Percentiles rank a stretch among this genome's conserved stretches.
phyloP scores from a whole-genome alignment of 257 asterid genomes.

The Echium plantagineum region DNA sequence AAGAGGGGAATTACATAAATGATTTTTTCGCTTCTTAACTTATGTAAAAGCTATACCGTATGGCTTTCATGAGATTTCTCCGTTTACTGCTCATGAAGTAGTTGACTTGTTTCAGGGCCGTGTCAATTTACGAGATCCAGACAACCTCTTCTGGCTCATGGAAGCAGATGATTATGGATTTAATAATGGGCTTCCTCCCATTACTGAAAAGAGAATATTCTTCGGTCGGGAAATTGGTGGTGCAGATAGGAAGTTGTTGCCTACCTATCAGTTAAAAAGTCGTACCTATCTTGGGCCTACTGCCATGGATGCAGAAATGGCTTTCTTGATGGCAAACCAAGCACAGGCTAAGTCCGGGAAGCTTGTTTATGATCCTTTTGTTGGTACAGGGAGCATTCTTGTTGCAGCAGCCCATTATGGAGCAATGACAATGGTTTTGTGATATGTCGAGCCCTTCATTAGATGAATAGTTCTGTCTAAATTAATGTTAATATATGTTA shows the following conservation, averaged over 20 bases:
- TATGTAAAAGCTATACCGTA: background rate
- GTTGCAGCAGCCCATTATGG: slow-evolving; percentile 97
- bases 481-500: background rate
- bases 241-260: slow-evolving; percentile 87
- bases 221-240: slow-evolving; percentile 82
- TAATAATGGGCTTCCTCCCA: slow-evolving; percentile 88
- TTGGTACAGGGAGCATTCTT: slow-evolving; percentile 96
- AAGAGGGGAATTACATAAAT: too few relatives aligned
- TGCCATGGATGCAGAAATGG: slow-evolving; percentile 95
- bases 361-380: slow-evolving; percentile 94
- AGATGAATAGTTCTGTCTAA: background rate
- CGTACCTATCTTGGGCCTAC: slow-evolving; percentile 97
- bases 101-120: slow-evolving; percentile 46
- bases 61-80: background rate
- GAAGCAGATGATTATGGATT: slow-evolving; percentile 66
- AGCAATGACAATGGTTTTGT: slow-evolving; percentile 95
- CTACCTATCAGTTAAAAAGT: slow-evolving; percentile 86
- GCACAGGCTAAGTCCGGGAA: slow-evolving; percentile 82
- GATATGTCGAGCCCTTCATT: background rate
- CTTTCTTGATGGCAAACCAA: slow-evolving; percentile 96
- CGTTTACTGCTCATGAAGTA: slow-evolving; percentile 2
- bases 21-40: background rate
- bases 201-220: slow-evolving; percentile 50
- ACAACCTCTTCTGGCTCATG: slow-evolving; percentile 66
- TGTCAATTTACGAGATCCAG: slow-evolving; percentile 69